phyloP scores from a whole-genome alignment of 2,329 filamentous ascomycete species.

The Scytalidium sp. region DNA sequence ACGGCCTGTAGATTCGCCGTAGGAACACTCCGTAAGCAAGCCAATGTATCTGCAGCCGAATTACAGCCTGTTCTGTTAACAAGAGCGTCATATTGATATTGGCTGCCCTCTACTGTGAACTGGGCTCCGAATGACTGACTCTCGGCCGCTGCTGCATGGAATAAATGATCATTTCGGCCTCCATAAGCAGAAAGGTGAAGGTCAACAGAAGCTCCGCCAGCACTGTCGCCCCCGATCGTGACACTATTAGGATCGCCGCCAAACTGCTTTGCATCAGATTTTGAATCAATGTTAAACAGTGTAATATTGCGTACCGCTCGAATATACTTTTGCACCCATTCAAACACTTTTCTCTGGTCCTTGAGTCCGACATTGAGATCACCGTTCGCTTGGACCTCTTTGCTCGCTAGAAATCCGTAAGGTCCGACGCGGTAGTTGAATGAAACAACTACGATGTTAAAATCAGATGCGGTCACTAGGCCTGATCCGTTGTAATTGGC shows the following conservation, averaged over 20 bases:
- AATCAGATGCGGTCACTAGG: slow-evolving; percentile 55
- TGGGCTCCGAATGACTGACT: slow-evolving; percentile 50
- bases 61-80: slow-evolving; percentile 40
- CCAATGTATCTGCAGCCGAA: slow-evolving; percentile 32
- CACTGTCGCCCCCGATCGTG: slow-evolving; percentile 65
- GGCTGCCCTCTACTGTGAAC: slow-evolving; percentile 31
- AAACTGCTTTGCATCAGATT: slow-evolving; percentile 43
- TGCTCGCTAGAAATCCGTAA: slow-evolving; percentile 67
- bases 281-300: not conserved
- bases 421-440: slow-evolving; percentile 76
- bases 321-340: slow-evolving; percentile 70
- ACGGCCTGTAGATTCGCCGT: slow-evolving; percentile 36
- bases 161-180: slow-evolving; percentile 44
- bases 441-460: slow-evolving; percentile 65
- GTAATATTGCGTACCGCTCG: slow-evolving; percentile 29
- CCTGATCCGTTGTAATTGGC: slow-evolving; percentile 57
- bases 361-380: slow-evolving; percentile 66
- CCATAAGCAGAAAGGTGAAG: slow-evolving; percentile 59
- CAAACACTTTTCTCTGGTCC: slow-evolving; percentile 65
- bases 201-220: slow-evolving; percentile 63
- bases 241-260: slow-evolving; percentile 68
- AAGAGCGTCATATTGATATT: slow-evolving; percentile 50
- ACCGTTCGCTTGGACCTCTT: slow-evolving; percentile 46
- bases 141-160: slow-evolving; percentile 48
- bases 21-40: slow-evolving; percentile 43